These are phyloP conservation scores for Wickerhamiella allomyrinae DNA, from an alignment of 805 yeast genomes.

Conservation along the genomic window DNA sequence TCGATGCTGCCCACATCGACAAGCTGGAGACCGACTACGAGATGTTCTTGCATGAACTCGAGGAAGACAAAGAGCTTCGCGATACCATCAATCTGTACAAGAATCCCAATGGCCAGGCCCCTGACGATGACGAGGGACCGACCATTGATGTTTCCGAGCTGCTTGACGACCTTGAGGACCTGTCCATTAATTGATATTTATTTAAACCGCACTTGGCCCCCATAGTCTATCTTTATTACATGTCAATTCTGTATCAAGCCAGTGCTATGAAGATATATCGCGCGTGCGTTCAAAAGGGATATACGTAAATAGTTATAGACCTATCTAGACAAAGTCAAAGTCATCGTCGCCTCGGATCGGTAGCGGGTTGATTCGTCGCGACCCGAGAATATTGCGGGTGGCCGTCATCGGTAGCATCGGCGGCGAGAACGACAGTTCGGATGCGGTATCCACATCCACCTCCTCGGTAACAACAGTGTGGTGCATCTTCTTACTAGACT, in stretches of 20 bases:
- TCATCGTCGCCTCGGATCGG: not conserved
- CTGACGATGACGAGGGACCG: constrained; percentile 59
- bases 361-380: not conserved
- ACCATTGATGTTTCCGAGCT: constrained; percentile 81
- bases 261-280: too few relatives aligned
- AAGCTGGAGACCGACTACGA: constrained; percentile 92
- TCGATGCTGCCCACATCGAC: constrained; percentile 57
- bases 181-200: not conserved
- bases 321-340: too few relatives aligned
- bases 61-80: constrained; percentile 91
- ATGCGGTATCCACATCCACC: not conserved
- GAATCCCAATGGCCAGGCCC: constrained; percentile 24
- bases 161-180: constrained; percentile 70
- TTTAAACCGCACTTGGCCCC: too few relatives aligned
- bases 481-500: too few relatives aligned
- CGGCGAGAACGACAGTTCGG: not conserved
- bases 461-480: too few relatives aligned
- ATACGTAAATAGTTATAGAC: too few relatives aligned
- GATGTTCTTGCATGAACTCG: constrained; percentile 88
- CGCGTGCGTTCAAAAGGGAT: too few relatives aligned
- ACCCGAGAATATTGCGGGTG: not conserved
- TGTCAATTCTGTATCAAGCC: too few relatives aligned
- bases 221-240: too few relatives aligned
- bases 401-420: not conserved
- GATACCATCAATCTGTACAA: constrained; percentile 82